Evolutionary conservation across 257 asterid genomes (phyloP).

Genomic region (Lycium barbarum): DNA sequence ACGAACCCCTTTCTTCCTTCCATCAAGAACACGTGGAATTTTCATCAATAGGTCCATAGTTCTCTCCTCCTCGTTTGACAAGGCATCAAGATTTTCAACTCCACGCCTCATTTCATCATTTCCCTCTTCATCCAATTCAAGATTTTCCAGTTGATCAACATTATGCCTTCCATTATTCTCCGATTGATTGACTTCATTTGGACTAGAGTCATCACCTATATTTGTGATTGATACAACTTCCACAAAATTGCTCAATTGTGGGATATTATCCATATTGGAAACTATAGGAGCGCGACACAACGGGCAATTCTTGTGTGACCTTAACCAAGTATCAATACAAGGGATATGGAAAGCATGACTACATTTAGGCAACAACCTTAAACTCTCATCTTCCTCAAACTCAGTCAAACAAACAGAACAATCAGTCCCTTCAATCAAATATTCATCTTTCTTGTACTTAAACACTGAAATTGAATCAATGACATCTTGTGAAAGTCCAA

Average conservation of each 20-base stretch:
- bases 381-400: conserved; percentile 66
- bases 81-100: conserved; percentile 26
- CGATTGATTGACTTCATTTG: background rate
- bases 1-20: conserved; percentile 33
- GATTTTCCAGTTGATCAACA: conserved; percentile 1
- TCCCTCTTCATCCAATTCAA: conserved; percentile 31
- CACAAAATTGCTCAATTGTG: background rate
- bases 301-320: conserved; percentile 80
- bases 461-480: conserved; percentile 69
- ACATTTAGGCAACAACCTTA: conserved; percentile 83
- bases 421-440: conserved; percentile 59
- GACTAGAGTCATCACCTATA: background rate
- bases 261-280: background rate
- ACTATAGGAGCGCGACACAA: conserved; percentile 76
- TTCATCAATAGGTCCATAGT: background rate
- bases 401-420: conserved; percentile 81
- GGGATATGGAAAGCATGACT: conserved; percentile 76
- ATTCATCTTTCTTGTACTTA: conserved; percentile 46
- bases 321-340: conserved; percentile 84
- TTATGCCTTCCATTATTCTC: background rate
- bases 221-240: conserved; percentile 21
- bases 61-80: conserved; percentile 22
- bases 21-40: background rate
- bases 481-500: conserved; percentile 60
- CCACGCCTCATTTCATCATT: conserved; percentile 15